Evolutionary conservation across 768 basidiomycete genomes (phyloP), one percentile per base, ranked within the genome.

Genomic region (Lactarius trivialis): DNA sequence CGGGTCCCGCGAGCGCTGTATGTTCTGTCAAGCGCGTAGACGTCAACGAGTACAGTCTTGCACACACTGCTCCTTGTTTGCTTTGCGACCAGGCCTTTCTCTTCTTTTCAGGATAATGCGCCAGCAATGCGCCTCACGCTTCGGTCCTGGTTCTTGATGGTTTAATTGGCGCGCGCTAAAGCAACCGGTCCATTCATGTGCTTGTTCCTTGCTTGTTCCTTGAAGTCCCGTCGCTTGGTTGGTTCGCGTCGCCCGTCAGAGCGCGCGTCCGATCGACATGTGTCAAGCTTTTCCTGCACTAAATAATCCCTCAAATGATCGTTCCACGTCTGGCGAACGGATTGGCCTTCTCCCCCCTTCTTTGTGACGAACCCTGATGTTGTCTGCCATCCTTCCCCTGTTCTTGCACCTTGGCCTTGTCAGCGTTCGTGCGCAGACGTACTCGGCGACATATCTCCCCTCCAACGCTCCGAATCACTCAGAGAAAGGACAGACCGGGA

Each of bases 401-500:
- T 54, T 53, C 32, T 39, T 67, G 30, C 59, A 62, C 45, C 54
- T 65, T 11, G 54, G 67, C n/a, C 52, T 64, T 3, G 43, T 67
- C 48, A 36, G 58, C 45, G 71, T 67, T 30, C 68, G 61, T 33
- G 74, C 71, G 21, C 73, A 73, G 65, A 72, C 73, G 6, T 76
- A 82, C 71, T 74, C 73, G 63, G 78, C 81, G 37, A 77, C 79
- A 32, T 82, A 79, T 65, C 75, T 80, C 34, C 82, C 80, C 52
- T 76, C 77, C 17, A 79, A 79, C 61, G 73, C 75, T 4, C 81
- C 82, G 21, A 69, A 74, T 49, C 74, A 77, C 17, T 76, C 79
- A 15, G 80, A 88, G 69, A 68, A 78, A 48, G 87, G 85, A 30
- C 88, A 87, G 71, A 60, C 77, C 8, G 85, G 84, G 17, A 84